Evolutionary conservation across 345 rosid species (phyloP).

Genomic region (Mallotus nudiflorus): DNA sequence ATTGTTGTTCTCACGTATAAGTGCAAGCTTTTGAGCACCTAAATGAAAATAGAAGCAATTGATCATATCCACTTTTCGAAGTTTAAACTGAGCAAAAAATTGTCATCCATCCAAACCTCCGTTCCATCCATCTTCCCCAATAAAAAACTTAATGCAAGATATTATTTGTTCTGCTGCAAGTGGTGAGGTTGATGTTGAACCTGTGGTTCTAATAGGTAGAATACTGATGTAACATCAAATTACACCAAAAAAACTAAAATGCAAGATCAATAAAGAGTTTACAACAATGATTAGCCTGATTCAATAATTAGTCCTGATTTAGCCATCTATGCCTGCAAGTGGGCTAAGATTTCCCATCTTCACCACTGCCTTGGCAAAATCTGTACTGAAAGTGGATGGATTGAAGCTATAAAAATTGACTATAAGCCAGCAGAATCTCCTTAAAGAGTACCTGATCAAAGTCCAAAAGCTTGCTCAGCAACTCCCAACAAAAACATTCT

Average conservation of each 20-base stretch:
- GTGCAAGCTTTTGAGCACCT: conserved; percentile 92
- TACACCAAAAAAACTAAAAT: too few species aligned
- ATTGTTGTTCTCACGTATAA: conserved; percentile 92
- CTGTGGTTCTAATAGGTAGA: too few species aligned
- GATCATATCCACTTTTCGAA: conserved; percentile 2
- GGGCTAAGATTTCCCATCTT: conserved; percentile 34
- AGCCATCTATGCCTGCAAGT: conserved; percentile 25
- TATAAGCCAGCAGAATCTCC: too few species aligned
- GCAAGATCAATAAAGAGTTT: too few species aligned
- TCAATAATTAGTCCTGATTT: conserved; percentile 31
- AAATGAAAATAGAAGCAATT: conserved; percentile 6
- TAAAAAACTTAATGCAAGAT: conserved; percentile 81
- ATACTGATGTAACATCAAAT: too few species aligned
- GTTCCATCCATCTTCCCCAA: conserved; percentile 90
- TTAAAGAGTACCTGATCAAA: too few species aligned
- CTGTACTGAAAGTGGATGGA: too few species aligned
- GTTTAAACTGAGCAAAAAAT: background rate
- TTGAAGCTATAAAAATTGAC: too few species aligned
- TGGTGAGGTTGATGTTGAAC: conserved; percentile 88
- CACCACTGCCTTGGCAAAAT: too few species aligned
- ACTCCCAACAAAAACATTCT: too few species aligned
- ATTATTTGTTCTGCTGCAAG: conserved; percentile 89
- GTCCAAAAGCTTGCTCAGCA: too few species aligned
- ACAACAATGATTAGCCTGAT: too few species aligned
- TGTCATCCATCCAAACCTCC: conserved; percentile 48